Conservation (phyloP, 2,329 filamentous ascomycete genomes). For the Macrophomina pseudophaseolina region DNA sequence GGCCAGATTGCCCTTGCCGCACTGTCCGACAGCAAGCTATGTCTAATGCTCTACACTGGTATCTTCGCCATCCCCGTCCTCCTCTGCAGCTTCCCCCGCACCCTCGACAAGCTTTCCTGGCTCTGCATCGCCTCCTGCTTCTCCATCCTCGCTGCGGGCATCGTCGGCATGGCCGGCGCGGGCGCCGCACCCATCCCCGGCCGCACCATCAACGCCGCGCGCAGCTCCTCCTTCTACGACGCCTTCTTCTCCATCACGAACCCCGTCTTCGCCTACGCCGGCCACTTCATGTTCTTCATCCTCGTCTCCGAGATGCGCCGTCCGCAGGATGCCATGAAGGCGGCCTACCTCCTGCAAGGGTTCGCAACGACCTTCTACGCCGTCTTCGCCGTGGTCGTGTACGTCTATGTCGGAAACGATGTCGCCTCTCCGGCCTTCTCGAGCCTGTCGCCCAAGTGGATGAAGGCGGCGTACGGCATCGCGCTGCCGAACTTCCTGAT, state of each 20-base stretch:
- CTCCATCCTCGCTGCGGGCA: conserved; percentile 56
- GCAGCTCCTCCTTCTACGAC: conserved; percentile 48
- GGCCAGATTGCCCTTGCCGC: conserved; percentile 57
- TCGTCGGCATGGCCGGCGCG: conserved; percentile 59
- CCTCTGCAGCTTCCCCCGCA: conserved; percentile 56
- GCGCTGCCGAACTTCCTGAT: conserved; percentile 59
- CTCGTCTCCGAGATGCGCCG: conserved; percentile 60
- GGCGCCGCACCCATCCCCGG: conserved; percentile 48
- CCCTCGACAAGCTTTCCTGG: conserved; percentile 56
- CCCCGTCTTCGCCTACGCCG: conserved; percentile 59
- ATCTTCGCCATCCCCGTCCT: conserved; percentile 57
- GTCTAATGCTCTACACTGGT: conserved; percentile 47
- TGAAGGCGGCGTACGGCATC: conserved; percentile 57
- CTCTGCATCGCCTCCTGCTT: conserved; percentile 52
- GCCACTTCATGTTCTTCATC: conserved; percentile 62
- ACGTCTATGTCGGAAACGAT: conserved; percentile 55
- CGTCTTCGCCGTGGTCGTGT: conserved; percentile 57
- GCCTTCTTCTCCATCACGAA: conserved; percentile 58
- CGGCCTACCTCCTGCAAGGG: conserved; percentile 56
- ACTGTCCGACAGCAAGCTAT: conserved; percentile 55
- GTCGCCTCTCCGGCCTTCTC: neutral
- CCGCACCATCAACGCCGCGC: conserved; percentile 46
- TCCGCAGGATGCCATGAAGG: conserved; percentile 58
- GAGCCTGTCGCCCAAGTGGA: neutral
- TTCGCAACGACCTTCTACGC: conserved; percentile 59